Conservation (phyloP, 1,284 basidiomycete genomes). For the Wolfiporia cocos region DNA sequence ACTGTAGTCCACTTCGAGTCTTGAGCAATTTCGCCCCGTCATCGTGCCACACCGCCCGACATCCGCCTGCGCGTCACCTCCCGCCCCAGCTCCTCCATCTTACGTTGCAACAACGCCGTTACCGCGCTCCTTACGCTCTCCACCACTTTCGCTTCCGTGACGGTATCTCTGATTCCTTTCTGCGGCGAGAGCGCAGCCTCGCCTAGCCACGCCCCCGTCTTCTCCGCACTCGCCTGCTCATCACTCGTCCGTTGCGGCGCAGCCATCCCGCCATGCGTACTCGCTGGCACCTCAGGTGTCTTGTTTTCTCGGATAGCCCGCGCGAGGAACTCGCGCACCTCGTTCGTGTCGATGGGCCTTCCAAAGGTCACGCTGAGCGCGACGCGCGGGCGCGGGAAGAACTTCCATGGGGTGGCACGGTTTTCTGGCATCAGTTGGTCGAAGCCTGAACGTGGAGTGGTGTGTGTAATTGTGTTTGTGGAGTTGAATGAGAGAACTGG, state of each 20-base stretch:
- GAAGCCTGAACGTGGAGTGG: constrained; percentile 49
- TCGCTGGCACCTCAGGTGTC: constrained; percentile 11
- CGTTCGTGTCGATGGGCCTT: constrained; percentile 45
- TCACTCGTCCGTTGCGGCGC: constrained; percentile 7
- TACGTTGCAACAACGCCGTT: constrained; percentile 50
- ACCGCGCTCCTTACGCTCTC: constrained; percentile 44
- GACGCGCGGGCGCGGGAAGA: constrained; percentile 56
- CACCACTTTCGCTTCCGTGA: constrained; percentile 20
- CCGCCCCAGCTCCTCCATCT: constrained; percentile 56
- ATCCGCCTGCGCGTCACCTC: constrained; percentile 15
- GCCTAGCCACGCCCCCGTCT: constrained; percentile 13
- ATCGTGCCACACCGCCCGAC: too few species aligned
- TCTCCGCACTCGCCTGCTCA: constrained; percentile 8
- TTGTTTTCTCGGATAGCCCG: constrained; percentile 8
- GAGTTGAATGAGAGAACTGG: constrained; percentile 2
- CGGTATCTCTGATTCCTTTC: not conserved
- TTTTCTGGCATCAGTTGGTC: constrained; percentile 88
- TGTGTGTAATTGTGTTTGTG: not conserved
- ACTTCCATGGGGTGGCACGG: constrained; percentile 66
- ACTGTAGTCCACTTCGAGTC: too few species aligned
- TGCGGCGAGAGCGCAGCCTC: constrained; percentile 2
- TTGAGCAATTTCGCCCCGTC: too few species aligned
- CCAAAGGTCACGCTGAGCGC: constrained; percentile 72
- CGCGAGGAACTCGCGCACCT: constrained; percentile 30
- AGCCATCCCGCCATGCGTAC: constrained; percentile 5